Base-by-base conservation (phyloP, 2,329 filamentous ascomycete species). In the Thyridium curvatum region DNA sequence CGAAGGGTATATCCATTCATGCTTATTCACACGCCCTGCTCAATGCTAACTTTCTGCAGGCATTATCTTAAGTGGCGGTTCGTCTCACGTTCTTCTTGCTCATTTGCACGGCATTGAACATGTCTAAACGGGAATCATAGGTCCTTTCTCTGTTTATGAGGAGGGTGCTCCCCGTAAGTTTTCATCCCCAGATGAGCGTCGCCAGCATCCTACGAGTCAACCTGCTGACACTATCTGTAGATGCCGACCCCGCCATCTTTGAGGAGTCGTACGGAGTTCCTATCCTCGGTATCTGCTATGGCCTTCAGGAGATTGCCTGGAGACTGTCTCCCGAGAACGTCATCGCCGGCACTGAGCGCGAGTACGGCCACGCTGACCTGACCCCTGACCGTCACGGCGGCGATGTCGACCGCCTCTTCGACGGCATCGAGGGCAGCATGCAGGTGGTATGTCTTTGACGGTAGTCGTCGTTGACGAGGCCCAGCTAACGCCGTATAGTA, bases 191-290 rank as follows among this genome's bases (percentile, higher is more conserved):
- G n/a, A n/a, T n/a, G n/a, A n/a, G n/a, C n/a, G n/a, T n/a, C n/a
- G n/a, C n/a, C n/a, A n/a, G n/a, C 12, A n/a, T 10, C 28, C 18
- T 18, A 32, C 15, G 3, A 15, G 29, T 30, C 18, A 13, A 8
- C 4, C 12, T 13, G 2, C 16, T 34, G 12, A 8, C 8, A 17
- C 10, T 10, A 34, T 12, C 33, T 43, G 15, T 45, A 64, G 56
- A 91, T 55, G 84, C 86, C 43, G 88, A 95, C 58, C 85, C 86
- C 29, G 83, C 82, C 18, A 72, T 90, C 39, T 90, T 94, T 55
- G 83, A 89, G 2, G 72, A 45, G 39, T 26, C 21, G 6, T 26
- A 26, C 10, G 51, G 47, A 14, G 53, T 58, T 26, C 56, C 58
- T 2, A 57, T 61, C 30, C 49, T 62, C 7, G 60, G 59, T 34